A percentile compares a stretch with the other conserved stretches of the same genome.
Conservation (phyloP, 441 rosid genomes). For the Jatropha multifida region DNA sequence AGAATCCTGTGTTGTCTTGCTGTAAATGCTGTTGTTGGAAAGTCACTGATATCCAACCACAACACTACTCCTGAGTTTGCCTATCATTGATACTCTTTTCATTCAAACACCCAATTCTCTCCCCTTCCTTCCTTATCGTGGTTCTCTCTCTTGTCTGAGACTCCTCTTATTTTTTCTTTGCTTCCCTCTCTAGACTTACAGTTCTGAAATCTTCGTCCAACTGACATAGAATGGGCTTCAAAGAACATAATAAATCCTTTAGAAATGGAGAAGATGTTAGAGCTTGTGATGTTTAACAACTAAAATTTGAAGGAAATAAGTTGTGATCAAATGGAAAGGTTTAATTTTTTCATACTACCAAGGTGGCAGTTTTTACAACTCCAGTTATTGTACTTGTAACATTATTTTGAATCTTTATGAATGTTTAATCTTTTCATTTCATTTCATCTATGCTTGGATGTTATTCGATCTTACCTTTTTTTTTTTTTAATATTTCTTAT, state of each 20-base stretch:
- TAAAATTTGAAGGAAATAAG: neutral
- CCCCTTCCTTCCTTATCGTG: too few species aligned
- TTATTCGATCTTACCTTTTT: neutral
- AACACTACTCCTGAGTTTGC: neutral
- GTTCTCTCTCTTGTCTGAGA: too few species aligned
- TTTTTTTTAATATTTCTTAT: too few species aligned
- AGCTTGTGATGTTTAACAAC: neutral
- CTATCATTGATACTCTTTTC: too few species aligned
- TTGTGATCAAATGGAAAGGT: neutral
- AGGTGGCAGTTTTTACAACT: neutral
- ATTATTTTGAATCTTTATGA: neutral
- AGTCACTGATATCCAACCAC: neutral
- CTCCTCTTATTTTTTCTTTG: too few species aligned
- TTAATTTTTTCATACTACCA: neutral
- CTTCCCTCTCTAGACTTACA: too few species aligned
- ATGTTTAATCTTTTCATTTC: too few species aligned
- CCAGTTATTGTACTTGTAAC: neutral
- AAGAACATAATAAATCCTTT: neutral
- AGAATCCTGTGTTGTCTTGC: neutral
- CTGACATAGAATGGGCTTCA: neutral
- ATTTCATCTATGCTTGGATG: neutral
- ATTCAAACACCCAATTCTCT: too few species aligned
- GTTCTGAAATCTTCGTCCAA: too few species aligned
- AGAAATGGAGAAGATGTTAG: neutral
- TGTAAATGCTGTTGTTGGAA: neutral